phyloP scores from a whole-genome alignment of 2,329 filamentous ascomycete species.

The Cryphonectria naterciae region DNA sequence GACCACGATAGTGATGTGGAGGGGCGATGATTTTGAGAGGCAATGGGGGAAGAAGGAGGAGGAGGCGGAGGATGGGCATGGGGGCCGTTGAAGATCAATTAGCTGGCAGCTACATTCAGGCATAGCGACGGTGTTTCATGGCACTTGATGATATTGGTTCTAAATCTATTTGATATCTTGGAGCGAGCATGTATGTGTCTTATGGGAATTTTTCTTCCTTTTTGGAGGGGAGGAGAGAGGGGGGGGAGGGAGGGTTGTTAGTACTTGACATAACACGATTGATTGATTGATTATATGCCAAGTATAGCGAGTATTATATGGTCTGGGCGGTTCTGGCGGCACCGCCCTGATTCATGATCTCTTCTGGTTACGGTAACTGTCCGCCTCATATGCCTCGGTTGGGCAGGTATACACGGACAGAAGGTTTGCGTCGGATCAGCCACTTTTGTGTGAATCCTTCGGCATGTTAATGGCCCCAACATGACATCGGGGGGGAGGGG shows the following conservation, averaged over 20 bases:
- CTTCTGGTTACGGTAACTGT: background rate
- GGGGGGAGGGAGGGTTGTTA: too few species aligned
- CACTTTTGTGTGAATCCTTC: background rate
- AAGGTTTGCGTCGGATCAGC: background rate
- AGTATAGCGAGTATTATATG: background rate
- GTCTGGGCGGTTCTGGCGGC: background rate
- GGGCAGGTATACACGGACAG: background rate
- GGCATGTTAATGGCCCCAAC: background rate
- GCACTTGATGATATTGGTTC: background rate
- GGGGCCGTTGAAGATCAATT: background rate
- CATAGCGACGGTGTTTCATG: constrained; percentile 14
- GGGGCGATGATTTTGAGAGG: background rate
- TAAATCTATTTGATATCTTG: background rate
- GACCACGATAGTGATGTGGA: constrained; percentile 14
- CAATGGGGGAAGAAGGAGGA: background rate
- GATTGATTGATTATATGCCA: background rate
- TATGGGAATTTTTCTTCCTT: background rate
- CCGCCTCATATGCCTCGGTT: background rate
- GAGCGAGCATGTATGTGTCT: background rate
- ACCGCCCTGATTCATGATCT: background rate
- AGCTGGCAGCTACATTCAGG: background rate
- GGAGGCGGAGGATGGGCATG: too few species aligned
- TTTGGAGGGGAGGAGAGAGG: background rate
- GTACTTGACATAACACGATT: background rate
- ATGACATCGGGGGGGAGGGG: too few species aligned